Evolutionary conservation across 1,284 basidiomycete species (phyloP).

Genomic region (Xanthoconium separans): DNA sequence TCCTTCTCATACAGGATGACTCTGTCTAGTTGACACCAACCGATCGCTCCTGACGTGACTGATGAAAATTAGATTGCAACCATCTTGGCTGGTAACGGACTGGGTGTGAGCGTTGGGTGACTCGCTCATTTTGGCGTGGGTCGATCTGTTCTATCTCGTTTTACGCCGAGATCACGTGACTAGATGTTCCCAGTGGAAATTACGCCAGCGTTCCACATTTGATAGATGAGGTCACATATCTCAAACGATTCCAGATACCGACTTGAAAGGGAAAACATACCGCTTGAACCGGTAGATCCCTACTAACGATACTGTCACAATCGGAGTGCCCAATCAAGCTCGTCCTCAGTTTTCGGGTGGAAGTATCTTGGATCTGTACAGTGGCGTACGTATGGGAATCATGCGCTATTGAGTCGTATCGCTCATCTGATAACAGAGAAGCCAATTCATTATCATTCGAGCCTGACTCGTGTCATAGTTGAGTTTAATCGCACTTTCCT

Average conservation of each 20-base stretch:
- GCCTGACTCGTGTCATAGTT: conserved; percentile 15
- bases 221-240: conserved; percentile 11
- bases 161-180: conserved; percentile 7
- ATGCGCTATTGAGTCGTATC: conserved; percentile 22
- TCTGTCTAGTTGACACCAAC: neutral
- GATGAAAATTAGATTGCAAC: neutral
- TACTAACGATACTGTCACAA: conserved; percentile 4
- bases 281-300: conserved; percentile 3
- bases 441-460: conserved; percentile 11
- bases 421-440: conserved; percentile 16
- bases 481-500: conserved; percentile 15
- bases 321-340: conserved; percentile 9
- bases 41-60: conserved; percentile 8
- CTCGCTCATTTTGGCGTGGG: neutral
- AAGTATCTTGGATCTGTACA: neutral
- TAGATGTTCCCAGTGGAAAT: neutral
- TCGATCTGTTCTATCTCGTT: neutral
- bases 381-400: conserved; percentile 2
- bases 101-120: neutral
- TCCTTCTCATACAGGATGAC: conserved; percentile 6
- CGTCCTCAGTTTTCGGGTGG: neutral
- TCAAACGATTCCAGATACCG: neutral
- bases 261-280: conserved; percentile 2
- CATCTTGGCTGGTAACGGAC: neutral
- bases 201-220: neutral